phyloP scores from a whole-genome alignment of 2,329 filamentous ascomycete species.

The Xylariales sp. region DNA sequence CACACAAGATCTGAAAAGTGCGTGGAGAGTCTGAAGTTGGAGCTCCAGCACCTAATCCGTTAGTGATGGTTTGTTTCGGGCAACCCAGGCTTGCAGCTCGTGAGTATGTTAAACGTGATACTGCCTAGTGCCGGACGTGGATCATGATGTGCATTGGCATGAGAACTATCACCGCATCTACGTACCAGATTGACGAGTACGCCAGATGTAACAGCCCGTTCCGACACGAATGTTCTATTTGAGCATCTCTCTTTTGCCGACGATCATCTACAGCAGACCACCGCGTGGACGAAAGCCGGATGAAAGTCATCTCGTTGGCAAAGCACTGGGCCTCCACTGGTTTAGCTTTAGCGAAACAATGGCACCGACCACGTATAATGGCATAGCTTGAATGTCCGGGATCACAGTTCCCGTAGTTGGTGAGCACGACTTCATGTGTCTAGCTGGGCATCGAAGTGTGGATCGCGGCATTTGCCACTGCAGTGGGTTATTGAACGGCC shows the following conservation, averaged over 20 bases:
- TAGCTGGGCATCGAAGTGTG: slow-evolving; percentile 4
- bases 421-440: slow-evolving; percentile 9
- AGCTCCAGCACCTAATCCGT: slow-evolving; percentile 20
- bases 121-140: slow-evolving; percentile 20
- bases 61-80: slow-evolving; percentile 17
- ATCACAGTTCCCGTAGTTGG: slow-evolving; percentile 9
- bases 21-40: slow-evolving; percentile 27
- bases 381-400: neutral
- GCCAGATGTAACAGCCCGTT: slow-evolving; percentile 23
- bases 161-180: slow-evolving; percentile 1
- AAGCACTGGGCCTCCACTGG: neutral
- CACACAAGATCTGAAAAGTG: slow-evolving; percentile 44
- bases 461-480: slow-evolving; percentile 10
- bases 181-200: slow-evolving; percentile 5
- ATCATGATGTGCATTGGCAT: slow-evolving; percentile 22
- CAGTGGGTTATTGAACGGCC: slow-evolving; percentile 16
- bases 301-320: neutral
- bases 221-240: slow-evolving; percentile 15
- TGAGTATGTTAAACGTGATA: slow-evolving; percentile 22
- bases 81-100: slow-evolving; percentile 20
- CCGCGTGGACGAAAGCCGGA: neutral
- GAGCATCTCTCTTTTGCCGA: neutral
- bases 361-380: neutral
- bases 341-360: neutral
- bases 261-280: neutral